These are phyloP conservation scores for Carex sylvatica DNA, from an alignment of 202 grass and related monocot genomes.

Conservation along the genomic window DNA sequence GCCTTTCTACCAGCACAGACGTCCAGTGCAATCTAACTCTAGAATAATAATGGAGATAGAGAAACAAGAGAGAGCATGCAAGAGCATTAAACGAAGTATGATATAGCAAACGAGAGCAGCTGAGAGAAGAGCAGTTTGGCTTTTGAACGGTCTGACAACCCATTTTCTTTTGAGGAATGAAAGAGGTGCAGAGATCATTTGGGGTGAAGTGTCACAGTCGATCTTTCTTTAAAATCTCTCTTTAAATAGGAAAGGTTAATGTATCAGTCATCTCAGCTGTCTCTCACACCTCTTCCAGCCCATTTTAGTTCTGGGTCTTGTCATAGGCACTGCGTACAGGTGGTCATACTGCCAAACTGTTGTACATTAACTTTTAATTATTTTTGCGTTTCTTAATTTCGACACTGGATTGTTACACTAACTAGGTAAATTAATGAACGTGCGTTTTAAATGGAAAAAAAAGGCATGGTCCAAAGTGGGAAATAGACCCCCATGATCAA, in stretches of 20 bases:
- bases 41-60: constrained; percentile 1
- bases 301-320: constrained; percentile 29
- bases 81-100: constrained; percentile 13
- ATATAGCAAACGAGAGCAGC: constrained; percentile 12
- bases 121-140: constrained; percentile 14
- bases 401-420: not conserved
- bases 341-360: not conserved
- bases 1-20: not conserved
- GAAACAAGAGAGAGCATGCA: not conserved
- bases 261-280: constrained; percentile 22
- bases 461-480: not conserved
- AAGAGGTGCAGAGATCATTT: constrained; percentile 4
- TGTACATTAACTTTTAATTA: not conserved
- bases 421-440: not conserved
- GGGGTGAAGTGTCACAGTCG: constrained; percentile 26
- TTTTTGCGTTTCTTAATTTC: no score
- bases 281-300: constrained; percentile 19
- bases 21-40: not conserved
- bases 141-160: constrained; percentile 26
- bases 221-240: constrained; percentile 18
- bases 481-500: not conserved
- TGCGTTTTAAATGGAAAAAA: not conserved
- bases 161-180: constrained; percentile 18
- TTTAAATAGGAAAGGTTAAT: constrained; percentile 32
- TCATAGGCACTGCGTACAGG: constrained; percentile 11